A percentile compares a stretch with the other conserved stretches of the same genome.
phyloP scores from a whole-genome alignment of 2,329 filamentous ascomycete species.

The Emmonsiellopsis sp. region DNA sequence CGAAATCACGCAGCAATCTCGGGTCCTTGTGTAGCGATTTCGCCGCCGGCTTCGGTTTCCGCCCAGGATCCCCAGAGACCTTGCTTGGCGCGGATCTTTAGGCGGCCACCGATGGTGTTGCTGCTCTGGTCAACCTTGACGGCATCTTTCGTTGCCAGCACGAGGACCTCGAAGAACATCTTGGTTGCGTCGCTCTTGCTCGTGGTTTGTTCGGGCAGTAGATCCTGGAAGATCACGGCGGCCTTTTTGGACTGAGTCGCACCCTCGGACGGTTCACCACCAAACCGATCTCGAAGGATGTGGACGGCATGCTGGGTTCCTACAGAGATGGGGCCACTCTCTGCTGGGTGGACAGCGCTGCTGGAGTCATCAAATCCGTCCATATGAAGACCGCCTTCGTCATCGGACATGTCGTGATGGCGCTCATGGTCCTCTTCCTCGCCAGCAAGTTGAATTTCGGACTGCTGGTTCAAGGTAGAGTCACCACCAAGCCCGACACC shows the following conservation, averaged over 20 bases:
- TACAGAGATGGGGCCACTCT: slow-evolving; percentile 76
- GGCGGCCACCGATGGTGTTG: slow-evolving; percentile 62
- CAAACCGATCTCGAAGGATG: slow-evolving; percentile 80
- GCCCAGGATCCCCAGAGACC: slow-evolving; percentile 98
- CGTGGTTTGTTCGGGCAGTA: slow-evolving; percentile 72
- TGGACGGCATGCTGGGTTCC: slow-evolving; percentile 95
- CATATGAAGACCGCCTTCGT: slow-evolving; percentile 36
- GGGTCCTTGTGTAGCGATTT: slow-evolving; percentile 27
- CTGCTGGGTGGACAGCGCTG: slow-evolving; percentile 65
- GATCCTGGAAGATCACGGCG: slow-evolving; percentile 78
- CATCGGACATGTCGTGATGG: slow-evolving; percentile 34
- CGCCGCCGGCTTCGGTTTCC: slow-evolving; percentile 51
- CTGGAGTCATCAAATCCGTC: slow-evolving; percentile 72
- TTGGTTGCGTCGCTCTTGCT: slow-evolving; percentile 89
- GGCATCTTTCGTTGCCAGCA: slow-evolving; percentile 93
- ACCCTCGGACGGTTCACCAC: slow-evolving; percentile 50
- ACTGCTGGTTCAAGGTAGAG: slow-evolving; percentile 33
- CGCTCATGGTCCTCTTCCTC: slow-evolving; percentile 38
- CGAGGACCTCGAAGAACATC: slow-evolving; percentile 98
- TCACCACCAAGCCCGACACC: slow-evolving; percentile 44
- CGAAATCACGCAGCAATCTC: slow-evolving; percentile 15
- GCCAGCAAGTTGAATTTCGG: slow-evolving; percentile 58
- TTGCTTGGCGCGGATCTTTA: slow-evolving; percentile 79
- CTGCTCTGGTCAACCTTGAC: slow-evolving; percentile 88
- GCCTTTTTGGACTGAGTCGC: slow-evolving; percentile 63